A percentile compares a stretch with the other conserved stretches of the same genome.
Evolutionary conservation across 2,329 filamentous ascomycete genomes (phyloP).

Genomic region (Lecanicillium sp.): DNA sequence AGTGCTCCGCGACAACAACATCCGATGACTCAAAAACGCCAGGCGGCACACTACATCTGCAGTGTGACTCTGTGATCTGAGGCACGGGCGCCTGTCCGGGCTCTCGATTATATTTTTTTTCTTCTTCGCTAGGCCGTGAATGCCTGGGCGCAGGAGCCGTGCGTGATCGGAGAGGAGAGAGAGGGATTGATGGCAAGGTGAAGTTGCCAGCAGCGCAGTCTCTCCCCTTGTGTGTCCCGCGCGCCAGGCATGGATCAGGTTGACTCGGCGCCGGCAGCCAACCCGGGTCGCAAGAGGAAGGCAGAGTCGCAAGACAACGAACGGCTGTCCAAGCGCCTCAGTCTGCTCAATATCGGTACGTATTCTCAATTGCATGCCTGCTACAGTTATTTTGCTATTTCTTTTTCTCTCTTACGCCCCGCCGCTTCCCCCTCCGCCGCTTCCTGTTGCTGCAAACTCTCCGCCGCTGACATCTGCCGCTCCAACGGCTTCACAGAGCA

Average conservation of each 20-base stretch:
- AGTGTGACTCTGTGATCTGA: not conserved
- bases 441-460: too few relatives aligned
- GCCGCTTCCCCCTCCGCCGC: slow-evolving; percentile 4
- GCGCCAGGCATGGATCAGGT: slow-evolving; percentile 6
- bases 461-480: slow-evolving; percentile 8
- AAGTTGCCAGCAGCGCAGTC: slow-evolving; percentile 13
- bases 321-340: slow-evolving; percentile 77
- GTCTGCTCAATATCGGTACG: slow-evolving; percentile 73
- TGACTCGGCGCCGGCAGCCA: slow-evolving; percentile 11
- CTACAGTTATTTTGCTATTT: not conserved
- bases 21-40: slow-evolving; percentile 2
- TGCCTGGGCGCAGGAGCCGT: not conserved
- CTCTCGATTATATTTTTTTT: not conserved
- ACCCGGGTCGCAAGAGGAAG: slow-evolving; percentile 45
- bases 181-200: slow-evolving; percentile 8
- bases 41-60: too few relatives aligned
- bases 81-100: not conserved
- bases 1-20: slow-evolving; percentile 9
- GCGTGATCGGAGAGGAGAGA: slow-evolving; percentile 1
- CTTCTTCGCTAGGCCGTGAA: too few relatives aligned
- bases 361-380: slow-evolving; percentile 11
- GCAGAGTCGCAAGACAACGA: slow-evolving; percentile 55
- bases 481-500: slow-evolving; percentile 38
- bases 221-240: slow-evolving; percentile 7
- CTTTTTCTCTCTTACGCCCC: slow-evolving; percentile 2